A percentile compares a stretch with the other conserved stretches of the same genome.
phyloP scores from a whole-genome alignment of 305 asterid species.

The Fraxinus floribunda region DNA sequence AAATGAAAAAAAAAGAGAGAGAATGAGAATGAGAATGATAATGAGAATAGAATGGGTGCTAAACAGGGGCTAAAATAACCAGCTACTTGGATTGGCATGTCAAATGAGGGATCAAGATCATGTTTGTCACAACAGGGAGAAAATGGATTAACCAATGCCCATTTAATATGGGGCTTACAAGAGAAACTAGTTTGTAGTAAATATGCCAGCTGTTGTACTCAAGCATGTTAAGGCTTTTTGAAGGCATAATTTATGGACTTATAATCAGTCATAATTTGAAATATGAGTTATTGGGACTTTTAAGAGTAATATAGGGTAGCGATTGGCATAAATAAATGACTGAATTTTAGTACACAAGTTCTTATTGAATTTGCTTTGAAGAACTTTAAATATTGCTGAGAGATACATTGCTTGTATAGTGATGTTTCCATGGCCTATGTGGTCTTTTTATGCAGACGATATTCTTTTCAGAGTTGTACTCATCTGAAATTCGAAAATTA shows the following conservation, averaged over 20 bases:
- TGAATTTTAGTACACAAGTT: not conserved
- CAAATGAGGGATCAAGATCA: not conserved
- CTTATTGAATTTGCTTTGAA: not conserved
- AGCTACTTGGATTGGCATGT: not conserved
- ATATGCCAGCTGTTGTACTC: not conserved
- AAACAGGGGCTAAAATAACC: too few species aligned
- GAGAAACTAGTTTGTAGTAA: not conserved
- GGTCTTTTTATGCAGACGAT: slow-evolving; percentile 53
- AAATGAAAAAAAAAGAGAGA: too few species aligned
- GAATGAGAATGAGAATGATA: too few species aligned
- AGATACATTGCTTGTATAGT: not conserved
- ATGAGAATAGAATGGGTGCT: too few species aligned
- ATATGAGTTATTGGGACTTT: not conserved
- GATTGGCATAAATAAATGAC: not conserved
- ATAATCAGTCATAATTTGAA: not conserved
- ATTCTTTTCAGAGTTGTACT: slow-evolving; percentile 69
- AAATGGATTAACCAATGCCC: not conserved
- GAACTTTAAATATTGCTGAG: not conserved
- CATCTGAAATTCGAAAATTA: slow-evolving; percentile 70
- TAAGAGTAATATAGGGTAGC: not conserved
- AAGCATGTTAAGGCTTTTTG: not conserved
- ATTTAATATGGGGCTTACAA: not conserved
- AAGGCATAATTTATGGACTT: not conserved
- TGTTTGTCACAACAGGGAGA: not conserved
- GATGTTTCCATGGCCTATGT: not conserved